A percentile compares a stretch with the other conserved stretches of the same genome.
These are phyloP conservation scores for Verbena officinalis DNA, from an alignment of 257 asterid genomes.

Conservation along the genomic window DNA sequence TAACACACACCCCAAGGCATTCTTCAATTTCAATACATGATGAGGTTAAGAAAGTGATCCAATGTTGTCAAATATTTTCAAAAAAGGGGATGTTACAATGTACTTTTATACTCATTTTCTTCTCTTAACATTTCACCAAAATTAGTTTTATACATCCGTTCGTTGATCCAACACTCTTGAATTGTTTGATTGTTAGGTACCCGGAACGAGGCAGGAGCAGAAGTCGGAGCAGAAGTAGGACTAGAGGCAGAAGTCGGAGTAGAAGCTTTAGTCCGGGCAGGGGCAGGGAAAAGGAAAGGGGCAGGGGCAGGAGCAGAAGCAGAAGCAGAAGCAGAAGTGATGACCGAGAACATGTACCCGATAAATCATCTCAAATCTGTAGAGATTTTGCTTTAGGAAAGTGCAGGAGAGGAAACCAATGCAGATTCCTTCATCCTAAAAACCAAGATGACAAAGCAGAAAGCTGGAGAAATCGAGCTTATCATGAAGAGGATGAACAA, in stretches of 20 bases:
- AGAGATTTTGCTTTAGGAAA: slow-evolving; percentile 62
- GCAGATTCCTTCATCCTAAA: slow-evolving; percentile 70
- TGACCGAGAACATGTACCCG: slow-evolving; percentile 51
- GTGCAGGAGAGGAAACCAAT: slow-evolving; percentile 72
- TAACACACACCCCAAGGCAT: no score
- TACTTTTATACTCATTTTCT: not conserved
- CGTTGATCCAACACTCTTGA: not conserved
- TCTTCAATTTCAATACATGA: not conserved
- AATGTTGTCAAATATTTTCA: slow-evolving; percentile 18
- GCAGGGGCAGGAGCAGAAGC: slow-evolving; percentile 48
- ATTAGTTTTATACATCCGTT: slow-evolving; percentile 3
- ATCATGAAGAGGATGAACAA: slow-evolving; percentile 51
- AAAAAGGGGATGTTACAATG: not conserved
- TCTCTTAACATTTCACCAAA: not conserved
- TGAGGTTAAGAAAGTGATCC: slow-evolving; percentile 7
- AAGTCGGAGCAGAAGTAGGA: slow-evolving; percentile 63
- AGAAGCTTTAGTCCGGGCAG: slow-evolving; percentile 47
- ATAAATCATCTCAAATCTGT: slow-evolving; percentile 56
- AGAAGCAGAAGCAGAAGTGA: slow-evolving; percentile 56
- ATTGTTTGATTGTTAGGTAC: slow-evolving; percentile 40
- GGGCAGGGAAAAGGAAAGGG: slow-evolving; percentile 40
- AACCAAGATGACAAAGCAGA: slow-evolving; percentile 37
- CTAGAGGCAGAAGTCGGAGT: slow-evolving; percentile 56
- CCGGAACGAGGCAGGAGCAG: slow-evolving; percentile 62
- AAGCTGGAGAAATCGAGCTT: slow-evolving; percentile 48